Conservation (phyloP, 2,329 filamentous ascomycete genomes). For the Aspergillus neotritici region DNA sequence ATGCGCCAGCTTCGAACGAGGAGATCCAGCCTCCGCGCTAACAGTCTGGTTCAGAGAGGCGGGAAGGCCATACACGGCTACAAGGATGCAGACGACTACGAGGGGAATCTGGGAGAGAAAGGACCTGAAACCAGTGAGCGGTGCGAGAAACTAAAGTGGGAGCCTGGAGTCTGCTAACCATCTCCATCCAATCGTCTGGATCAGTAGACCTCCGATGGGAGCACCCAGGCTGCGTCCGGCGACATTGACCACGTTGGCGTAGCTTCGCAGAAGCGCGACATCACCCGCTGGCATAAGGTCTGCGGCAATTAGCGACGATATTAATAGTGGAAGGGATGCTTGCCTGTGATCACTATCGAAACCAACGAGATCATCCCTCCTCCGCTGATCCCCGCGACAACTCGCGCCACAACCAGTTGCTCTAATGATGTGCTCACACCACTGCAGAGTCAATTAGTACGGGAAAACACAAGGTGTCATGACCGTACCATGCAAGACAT, state of each 20-base stretch:
- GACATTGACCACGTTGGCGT: slow-evolving; percentile 43
- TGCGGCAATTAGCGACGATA: slow-evolving; percentile 2
- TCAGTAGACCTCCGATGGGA: slow-evolving; percentile 63
- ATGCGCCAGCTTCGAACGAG: neutral
- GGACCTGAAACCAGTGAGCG: neutral
- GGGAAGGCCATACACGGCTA: slow-evolving; percentile 1
- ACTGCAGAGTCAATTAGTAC: neutral
- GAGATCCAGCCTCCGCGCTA: too few relatives aligned
- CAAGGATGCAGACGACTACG: neutral
- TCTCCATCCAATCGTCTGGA: slow-evolving; percentile 66
- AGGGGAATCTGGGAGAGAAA: slow-evolving; percentile 4
- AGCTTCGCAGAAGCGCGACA: slow-evolving; percentile 40
- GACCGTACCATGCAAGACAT: slow-evolving; percentile 19
- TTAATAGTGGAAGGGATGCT: neutral
- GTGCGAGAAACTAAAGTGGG: neutral
- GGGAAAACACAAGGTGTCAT: neutral
- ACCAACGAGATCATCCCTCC: slow-evolving; percentile 37
- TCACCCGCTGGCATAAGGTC: slow-evolving; percentile 42
- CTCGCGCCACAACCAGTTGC: slow-evolving; percentile 30
- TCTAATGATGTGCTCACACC: slow-evolving; percentile 10
- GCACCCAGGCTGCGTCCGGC: slow-evolving; percentile 53
- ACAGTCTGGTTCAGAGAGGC: neutral
- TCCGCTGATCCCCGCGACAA: slow-evolving; percentile 33
- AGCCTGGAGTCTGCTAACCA: slow-evolving; percentile 42
- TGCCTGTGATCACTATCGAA: slow-evolving; percentile 36